phyloP scores from a whole-genome alignment of 768 basidiomycete species.

The Mycena epipterygia region DNA sequence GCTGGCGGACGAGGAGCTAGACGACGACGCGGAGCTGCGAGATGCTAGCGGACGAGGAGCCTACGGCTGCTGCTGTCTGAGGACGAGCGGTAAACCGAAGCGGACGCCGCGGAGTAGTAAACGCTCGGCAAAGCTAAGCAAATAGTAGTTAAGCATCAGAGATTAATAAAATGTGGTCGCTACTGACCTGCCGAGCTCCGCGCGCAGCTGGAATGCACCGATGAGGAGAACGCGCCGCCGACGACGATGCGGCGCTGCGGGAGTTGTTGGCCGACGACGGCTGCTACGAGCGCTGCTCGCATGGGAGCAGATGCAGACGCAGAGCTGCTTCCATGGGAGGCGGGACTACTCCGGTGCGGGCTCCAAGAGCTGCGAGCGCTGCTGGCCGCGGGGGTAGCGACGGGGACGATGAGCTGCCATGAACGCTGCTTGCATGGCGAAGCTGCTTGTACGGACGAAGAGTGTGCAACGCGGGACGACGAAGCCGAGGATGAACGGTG shows the following conservation, averaged over 20 bases:
- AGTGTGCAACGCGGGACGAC: background rate
- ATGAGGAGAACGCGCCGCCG: too few species aligned
- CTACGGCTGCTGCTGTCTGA: background rate
- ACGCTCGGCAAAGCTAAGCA: too few species aligned
- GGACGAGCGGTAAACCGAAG: background rate
- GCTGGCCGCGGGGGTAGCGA: background rate
- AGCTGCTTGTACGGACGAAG: background rate
- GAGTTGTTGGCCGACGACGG: background rate
- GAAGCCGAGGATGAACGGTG: too few species aligned
- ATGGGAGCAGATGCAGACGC: background rate
- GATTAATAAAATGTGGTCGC: too few species aligned
- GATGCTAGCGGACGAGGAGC: background rate
- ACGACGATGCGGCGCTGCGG: background rate
- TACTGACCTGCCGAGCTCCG: too few species aligned
- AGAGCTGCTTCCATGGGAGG: background rate
- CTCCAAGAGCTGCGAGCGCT: too few species aligned
- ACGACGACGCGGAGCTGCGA: background rate
- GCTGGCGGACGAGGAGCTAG: too few species aligned
- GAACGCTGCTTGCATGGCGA: background rate
- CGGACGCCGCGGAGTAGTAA: too few species aligned
- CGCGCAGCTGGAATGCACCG: background rate
- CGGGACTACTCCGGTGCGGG: too few species aligned
- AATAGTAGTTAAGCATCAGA: too few species aligned
- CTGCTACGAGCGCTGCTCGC: background rate
- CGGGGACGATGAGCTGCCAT: background rate